Base-by-base conservation (phyloP, 2,329 filamentous ascomycete species). In the Biscogniauxia mediterranea region DNA sequence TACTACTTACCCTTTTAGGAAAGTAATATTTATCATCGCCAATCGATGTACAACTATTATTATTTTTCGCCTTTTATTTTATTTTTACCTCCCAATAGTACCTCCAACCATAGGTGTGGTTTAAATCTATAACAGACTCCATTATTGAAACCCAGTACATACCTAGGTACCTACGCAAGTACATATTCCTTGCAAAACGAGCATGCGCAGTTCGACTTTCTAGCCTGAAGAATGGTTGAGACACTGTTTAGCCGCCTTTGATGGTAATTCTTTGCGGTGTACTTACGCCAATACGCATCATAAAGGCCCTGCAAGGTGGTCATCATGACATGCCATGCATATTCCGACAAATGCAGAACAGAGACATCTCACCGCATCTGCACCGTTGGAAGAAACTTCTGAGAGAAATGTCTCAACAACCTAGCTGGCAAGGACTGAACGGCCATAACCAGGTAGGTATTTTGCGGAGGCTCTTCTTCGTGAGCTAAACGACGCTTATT, bases 1-100 rank as follows among this genome's bases (percentile, higher is more conserved):
- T 60, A 63, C 65, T 60, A 67, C 60, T 66, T 62, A 32, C 61
- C 60, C 50, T 54, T 65, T 67, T 63, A 38, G 66, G 67, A 64
- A 66, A 66, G 55, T 62, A 51, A 57, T 5, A n/a, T 54, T 53
- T 58, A 60, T 60, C 26, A 46, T 52, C 32, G 46, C 53, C 50
- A 28, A 32, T 58, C 26, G 8, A 28, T 28, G 28, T 32, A 9
- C 1, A 32, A 13, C 7, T 32, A 32, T 32, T 32, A 32, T 32
- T 32, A 9, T 32, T 32, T 46, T n/a, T 46, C 13, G 5, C 17
- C 17, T n/a, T 46, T 15, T 46, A 46, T 32, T 38, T 23, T 60
- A 52, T 38, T 56, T 38, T 55, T 60, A 53, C 59, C 52, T 26
- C 26, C 26, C 26, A 28, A 5, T n/a, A n/a, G n/a, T 51, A 55